Evolutionary conservation across 2,329 filamentous ascomycete genomes (phyloP).

Genomic region (Esteya vermicola): DNA sequence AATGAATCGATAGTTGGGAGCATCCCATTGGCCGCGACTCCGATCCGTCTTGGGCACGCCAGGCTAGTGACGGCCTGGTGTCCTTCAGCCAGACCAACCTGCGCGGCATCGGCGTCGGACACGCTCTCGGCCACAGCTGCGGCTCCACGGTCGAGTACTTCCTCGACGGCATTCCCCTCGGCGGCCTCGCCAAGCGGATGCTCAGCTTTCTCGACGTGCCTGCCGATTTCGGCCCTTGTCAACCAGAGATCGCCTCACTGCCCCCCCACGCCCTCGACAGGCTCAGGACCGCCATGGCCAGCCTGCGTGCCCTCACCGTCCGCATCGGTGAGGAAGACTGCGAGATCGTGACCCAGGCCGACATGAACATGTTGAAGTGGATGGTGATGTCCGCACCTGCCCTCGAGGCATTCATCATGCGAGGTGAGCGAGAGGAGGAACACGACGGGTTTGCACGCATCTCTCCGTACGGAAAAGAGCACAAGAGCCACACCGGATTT

Average conservation of each 20-base stretch:
- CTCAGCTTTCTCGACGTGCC: neutral
- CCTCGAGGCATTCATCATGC: slow-evolving; percentile 11
- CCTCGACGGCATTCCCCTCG: slow-evolving; percentile 2
- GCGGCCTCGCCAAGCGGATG: slow-evolving; percentile 2
- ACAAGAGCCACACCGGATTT: slow-evolving; percentile 24
- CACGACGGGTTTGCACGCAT: slow-evolving; percentile 23
- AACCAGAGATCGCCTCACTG: no score
- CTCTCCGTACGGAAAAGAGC: slow-evolving; percentile 19
- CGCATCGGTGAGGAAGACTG: neutral
- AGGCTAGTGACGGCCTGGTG: neutral
- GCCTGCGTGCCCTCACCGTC: neutral
- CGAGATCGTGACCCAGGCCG: neutral
- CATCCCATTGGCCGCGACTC: no score
- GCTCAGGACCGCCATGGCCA: neutral
- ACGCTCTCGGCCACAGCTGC: slow-evolving; percentile 3
- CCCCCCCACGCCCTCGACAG: no score
- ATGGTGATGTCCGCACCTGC: slow-evolving; percentile 14
- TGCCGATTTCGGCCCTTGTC: no score
- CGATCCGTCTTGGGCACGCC: neutral
- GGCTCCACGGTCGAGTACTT: neutral
- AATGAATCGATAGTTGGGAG: no score
- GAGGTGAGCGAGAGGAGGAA: slow-evolving; percentile 16
- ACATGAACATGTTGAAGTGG: neutral
- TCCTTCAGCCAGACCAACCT: slow-evolving; percentile 1
- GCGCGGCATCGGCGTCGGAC: slow-evolving; percentile 5